Evolutionary conservation across 768 basidiomycete species (phyloP).

Genomic region (Amanita thiersii): DNA sequence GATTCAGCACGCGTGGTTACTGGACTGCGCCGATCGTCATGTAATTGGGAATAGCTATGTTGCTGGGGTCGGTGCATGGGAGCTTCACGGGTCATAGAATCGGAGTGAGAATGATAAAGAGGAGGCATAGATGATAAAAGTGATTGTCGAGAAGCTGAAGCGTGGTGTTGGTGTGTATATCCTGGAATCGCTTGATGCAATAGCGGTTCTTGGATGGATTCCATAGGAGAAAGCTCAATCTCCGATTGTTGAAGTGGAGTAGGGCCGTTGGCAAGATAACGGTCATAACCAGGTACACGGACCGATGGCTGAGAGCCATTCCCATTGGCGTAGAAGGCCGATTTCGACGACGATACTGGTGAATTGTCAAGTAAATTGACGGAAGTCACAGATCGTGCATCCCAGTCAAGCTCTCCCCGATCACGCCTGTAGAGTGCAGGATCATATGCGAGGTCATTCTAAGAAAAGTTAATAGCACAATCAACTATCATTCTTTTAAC

Average conservation of each 20-base stretch:
- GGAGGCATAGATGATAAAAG: constrained; percentile 32
- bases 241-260: constrained; percentile 20
- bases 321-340: constrained; percentile 27
- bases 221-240: constrained; percentile 51
- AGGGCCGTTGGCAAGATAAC: constrained; percentile 48
- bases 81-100: constrained; percentile 44
- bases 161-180: constrained; percentile 26
- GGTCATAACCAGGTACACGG: constrained; percentile 40
- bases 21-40: constrained; percentile 9
- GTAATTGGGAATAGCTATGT: constrained; percentile 27
- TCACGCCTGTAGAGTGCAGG: constrained; percentile 73
- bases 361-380: constrained; percentile 43
- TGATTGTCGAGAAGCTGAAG: constrained; percentile 29
- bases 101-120: constrained; percentile 26
- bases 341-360: constrained; percentile 33
- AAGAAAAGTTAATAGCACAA: too few species aligned
- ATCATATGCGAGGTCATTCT: constrained; percentile 77
- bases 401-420: constrained; percentile 85
- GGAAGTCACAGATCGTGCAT: constrained; percentile 66
- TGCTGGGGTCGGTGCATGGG: constrained; percentile 55
- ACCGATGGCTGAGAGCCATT: constrained; percentile 7
- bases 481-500: too few species aligned
- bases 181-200: constrained; percentile 29
- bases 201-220: constrained; percentile 56
- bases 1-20: constrained; percentile 9